Evolutionary conservation across 2,329 filamentous ascomycete genomes (phyloP).

Genomic region (Trichoderma breve): DNA sequence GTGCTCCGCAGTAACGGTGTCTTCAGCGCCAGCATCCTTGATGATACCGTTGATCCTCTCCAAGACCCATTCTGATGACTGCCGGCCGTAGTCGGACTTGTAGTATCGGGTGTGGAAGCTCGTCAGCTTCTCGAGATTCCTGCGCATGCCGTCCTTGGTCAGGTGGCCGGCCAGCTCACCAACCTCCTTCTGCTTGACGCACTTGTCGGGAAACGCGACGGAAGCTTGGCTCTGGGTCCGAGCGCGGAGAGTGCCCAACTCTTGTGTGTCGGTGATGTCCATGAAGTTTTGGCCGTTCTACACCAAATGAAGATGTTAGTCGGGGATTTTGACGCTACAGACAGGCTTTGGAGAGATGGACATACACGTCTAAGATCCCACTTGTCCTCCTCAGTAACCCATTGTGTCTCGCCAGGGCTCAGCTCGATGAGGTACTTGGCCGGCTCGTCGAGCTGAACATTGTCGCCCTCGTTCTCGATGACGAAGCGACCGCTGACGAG

Average conservation of each 20-base stretch:
- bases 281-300: conserved; percentile 87
- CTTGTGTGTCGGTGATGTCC: conserved; percentile 78
- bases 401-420: conserved; percentile 75
- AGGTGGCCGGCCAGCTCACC: conserved; percentile 65
- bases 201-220: conserved; percentile 65
- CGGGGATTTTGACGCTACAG: too few species aligned
- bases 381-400: conserved; percentile 93
- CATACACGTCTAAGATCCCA: conserved; percentile 82
- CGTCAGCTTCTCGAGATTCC: conserved; percentile 75
- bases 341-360: conserved; percentile 18
- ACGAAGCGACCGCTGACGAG: conserved; percentile 56
- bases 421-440: conserved; percentile 72
- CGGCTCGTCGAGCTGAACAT: conserved; percentile 48
- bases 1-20: conserved; percentile 65
- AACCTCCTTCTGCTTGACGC: conserved; percentile 64
- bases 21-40: conserved; percentile 65
- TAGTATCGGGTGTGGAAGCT: conserved; percentile 82
- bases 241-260: conserved; percentile 48
- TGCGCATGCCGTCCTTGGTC: conserved; percentile 71
- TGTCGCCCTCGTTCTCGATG: conserved; percentile 50
- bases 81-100: conserved; percentile 71
- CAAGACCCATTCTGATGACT: conserved; percentile 87
- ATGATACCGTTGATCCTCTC: conserved; percentile 71
- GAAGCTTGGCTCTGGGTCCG: conserved; percentile 31
- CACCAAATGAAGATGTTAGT: background rate